Evolutionary conservation across 768 basidiomycete genomes (phyloP), one percentile per base, ranked within the genome.

Genomic region (Auricularia cornea): DNA sequence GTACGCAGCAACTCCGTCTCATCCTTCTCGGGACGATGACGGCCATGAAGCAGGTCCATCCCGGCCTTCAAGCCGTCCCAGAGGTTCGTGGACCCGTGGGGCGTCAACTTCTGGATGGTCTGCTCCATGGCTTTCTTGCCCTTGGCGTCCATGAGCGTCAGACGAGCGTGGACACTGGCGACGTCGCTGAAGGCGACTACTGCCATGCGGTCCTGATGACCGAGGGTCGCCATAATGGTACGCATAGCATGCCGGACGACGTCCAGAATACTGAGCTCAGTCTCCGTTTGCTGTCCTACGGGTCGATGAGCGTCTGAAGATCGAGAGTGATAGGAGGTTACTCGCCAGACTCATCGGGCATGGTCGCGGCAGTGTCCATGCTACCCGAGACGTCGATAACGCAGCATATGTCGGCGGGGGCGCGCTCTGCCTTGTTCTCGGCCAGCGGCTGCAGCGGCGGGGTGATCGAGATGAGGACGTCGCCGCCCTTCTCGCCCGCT

Each of bases 341-440:
- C 35, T 38, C 16, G 16, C 35, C 35, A 38, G 35, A 38, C 35
- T 65, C 64, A 41, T 60, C 60, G n/a, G 66, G 66, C 62, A 65
- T 61, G 44, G 61, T 44, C 3, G 66, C 66, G 20, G 62, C 64
- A n/a, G 29, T 29, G 51, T 57, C 61, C 66, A 67, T 67, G 44
- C 64, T 65, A 11, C 66, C 66, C 2, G 64, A 65, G 20, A 67
- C 64, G 57, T 67, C 66, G 44, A 67, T 67, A 5, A 63, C 63
- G 28, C 66, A 62, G 54, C 44, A 48, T 26, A 67, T 60, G 33
- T 67, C 66, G 29, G 62, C 64, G 5, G 66, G 66, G 12, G 66
- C 60, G 26, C 66, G 64, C 30, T 62, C 59, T 3, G 23, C 64
- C 16, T 57, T 57, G 26, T 57, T 57, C 8, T 57, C 54, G 11